Evolutionary conservation across 352 stramenopile species (phyloP).

Genomic region (Pythium monospermum): DNA sequence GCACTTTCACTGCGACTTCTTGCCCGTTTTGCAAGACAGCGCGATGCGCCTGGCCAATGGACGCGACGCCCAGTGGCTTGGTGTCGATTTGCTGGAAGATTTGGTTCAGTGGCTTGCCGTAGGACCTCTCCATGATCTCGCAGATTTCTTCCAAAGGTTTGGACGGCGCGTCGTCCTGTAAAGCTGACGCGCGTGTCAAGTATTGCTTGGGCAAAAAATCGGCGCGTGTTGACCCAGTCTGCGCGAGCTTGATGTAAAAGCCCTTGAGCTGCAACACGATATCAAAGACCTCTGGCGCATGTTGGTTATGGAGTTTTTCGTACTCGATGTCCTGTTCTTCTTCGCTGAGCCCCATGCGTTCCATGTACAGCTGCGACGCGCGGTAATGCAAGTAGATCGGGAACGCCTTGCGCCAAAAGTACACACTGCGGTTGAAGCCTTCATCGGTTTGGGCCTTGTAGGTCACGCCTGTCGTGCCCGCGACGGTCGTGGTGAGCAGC

Average conservation of each 20-base stretch:
- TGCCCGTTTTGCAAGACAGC: slow-evolving; percentile 62
- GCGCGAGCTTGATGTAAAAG: slow-evolving; percentile 86
- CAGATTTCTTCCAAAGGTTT: slow-evolving; percentile 71
- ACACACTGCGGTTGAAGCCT: slow-evolving; percentile 71
- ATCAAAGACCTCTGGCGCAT: slow-evolving; percentile 72
- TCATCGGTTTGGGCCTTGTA: slow-evolving; percentile 68
- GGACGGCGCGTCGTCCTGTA: slow-evolving; percentile 76
- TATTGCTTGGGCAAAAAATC: slow-evolving; percentile 83
- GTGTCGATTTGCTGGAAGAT: slow-evolving; percentile 62
- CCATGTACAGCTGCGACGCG: slow-evolving; percentile 68
- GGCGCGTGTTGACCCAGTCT: slow-evolving; percentile 72
- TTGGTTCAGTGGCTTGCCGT: slow-evolving; percentile 45
- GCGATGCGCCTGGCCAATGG: slow-evolving; percentile 81
- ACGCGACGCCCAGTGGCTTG: slow-evolving; percentile 71
- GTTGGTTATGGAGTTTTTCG: slow-evolving; percentile 68
- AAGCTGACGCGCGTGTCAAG: slow-evolving; percentile 55
- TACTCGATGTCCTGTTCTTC: slow-evolving; percentile 64
- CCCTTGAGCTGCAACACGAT: slow-evolving; percentile 83
- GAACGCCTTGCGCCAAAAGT: slow-evolving; percentile 87
- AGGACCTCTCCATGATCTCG: slow-evolving; percentile 70
- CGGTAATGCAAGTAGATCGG: slow-evolving; percentile 86
- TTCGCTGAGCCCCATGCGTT: slow-evolving; percentile 35
- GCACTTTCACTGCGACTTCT: slow-evolving; percentile 88
- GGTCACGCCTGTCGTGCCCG: slow-evolving; percentile 38
- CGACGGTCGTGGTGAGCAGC: slow-evolving; percentile 47